A percentile compares a stretch with the other conserved stretches of the same genome.
Evolutionary conservation across 2,329 filamentous ascomycete genomes (phyloP).

Genomic region (Cadophora luteo-olivacea): DNA sequence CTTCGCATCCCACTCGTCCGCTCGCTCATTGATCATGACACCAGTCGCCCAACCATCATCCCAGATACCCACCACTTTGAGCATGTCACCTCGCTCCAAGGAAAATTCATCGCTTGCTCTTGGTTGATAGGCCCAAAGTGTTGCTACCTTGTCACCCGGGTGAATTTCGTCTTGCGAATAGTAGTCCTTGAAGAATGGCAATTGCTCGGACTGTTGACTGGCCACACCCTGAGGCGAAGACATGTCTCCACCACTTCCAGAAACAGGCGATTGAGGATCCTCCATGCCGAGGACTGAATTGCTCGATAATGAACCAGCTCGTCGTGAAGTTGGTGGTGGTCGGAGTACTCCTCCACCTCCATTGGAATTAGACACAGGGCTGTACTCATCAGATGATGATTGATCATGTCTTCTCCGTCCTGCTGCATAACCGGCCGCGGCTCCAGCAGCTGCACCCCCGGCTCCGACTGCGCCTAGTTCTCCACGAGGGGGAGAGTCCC

Average conservation of each 20-base stretch:
- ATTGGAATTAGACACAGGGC: slow-evolving; percentile 71
- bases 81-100: slow-evolving; percentile 94
- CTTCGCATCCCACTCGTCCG: slow-evolving; percentile 86
- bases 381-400: slow-evolving; percentile 77
- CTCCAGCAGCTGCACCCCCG: slow-evolving; percentile 54
- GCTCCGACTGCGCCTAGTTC: slow-evolving; percentile 34
- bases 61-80: slow-evolving; percentile 98
- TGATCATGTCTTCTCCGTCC: slow-evolving; percentile 56
- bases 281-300: slow-evolving; percentile 74
- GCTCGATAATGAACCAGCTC: slow-evolving; percentile 89
- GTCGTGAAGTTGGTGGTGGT: slow-evolving; percentile 66
- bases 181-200: slow-evolving; percentile 98
- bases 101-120: slow-evolving; percentile 92
- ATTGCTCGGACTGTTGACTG: slow-evolving; percentile 92
- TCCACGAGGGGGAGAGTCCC: slow-evolving; percentile 56
- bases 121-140: slow-evolving; percentile 96
- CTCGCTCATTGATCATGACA: slow-evolving; percentile 78
- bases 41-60: slow-evolving; percentile 99
- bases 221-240: slow-evolving; percentile 85
- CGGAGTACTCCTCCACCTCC: slow-evolving; percentile 60
- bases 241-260: slow-evolving; percentile 70
- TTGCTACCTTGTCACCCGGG: slow-evolving; percentile 86
- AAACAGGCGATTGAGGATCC: slow-evolving; percentile 75
- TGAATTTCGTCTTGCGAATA: slow-evolving; percentile 97
- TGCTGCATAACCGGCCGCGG: slow-evolving; percentile 56